Percentiles rank a stretch among this genome's conserved stretches.
Evolutionary conservation across 1,139 yeast genomes (phyloP).

Genomic region (Suhomyces wounanorum): DNA sequence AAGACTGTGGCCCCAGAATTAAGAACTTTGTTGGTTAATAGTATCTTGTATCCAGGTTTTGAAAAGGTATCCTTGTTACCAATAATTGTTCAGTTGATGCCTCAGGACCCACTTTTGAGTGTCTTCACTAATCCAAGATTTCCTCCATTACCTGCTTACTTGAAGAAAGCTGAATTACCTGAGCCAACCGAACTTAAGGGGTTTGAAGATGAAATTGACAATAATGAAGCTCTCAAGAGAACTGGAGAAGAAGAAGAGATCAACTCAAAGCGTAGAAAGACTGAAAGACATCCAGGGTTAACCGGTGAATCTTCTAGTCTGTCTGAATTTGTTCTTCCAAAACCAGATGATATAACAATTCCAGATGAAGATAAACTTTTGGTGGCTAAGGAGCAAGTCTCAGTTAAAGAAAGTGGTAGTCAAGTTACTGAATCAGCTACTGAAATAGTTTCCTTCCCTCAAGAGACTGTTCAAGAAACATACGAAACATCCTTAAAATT

Average conservation of each 20-base stretch:
- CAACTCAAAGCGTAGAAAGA: constrained; percentile 12
- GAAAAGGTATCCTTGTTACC: constrained; percentile 69
- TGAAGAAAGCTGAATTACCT: constrained; percentile 21
- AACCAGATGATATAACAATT: constrained; percentile 15
- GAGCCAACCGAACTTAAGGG: constrained; percentile 11
- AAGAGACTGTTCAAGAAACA: neutral
- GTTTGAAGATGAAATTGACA: constrained; percentile 22
- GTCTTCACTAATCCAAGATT: constrained; percentile 75
- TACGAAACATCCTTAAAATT: neutral
- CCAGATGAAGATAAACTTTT: constrained; percentile 7
- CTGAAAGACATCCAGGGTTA: neutral
- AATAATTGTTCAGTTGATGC: constrained; percentile 58
- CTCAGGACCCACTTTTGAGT: constrained; percentile 45
- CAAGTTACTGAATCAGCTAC: constrained; percentile 3
- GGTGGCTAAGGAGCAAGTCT: neutral
- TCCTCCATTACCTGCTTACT: constrained; percentile 58
- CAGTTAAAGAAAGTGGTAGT: neutral
- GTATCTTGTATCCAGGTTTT: constrained; percentile 66
- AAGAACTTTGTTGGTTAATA: constrained; percentile 45
- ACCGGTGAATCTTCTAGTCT: constrained; percentile 2
- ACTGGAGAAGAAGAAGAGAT: constrained; percentile 13
- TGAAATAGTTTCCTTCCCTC: constrained; percentile 13
- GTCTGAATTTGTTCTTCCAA: neutral
- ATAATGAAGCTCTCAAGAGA: constrained; percentile 18
- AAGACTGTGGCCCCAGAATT: constrained; percentile 33